These are phyloP conservation scores for Cystofilobasidium macerans DNA, from an alignment of 768 basidiomycete genomes.

Conservation along the genomic window DNA sequence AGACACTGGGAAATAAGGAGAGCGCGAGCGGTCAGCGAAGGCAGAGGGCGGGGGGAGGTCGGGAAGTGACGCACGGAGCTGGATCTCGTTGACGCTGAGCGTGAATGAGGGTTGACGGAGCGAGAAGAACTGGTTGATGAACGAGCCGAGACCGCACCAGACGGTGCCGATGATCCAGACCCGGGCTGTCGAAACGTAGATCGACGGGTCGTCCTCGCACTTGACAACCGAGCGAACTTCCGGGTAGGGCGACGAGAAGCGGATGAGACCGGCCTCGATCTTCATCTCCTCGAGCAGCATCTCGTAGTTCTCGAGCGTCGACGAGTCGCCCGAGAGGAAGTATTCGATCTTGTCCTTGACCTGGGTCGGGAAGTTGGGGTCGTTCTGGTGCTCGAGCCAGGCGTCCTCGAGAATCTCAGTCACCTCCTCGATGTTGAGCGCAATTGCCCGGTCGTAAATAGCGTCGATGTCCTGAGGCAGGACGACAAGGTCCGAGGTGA, in stretches of 20 bases:
- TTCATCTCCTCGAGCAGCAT: slow-evolving; percentile 24
- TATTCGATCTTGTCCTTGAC: slow-evolving; percentile 24
- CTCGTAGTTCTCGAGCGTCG: slow-evolving; percentile 22
- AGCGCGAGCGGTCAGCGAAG: background rate
- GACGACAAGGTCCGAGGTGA: slow-evolving; percentile 9
- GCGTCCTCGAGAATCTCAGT: slow-evolving; percentile 13
- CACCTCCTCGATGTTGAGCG: slow-evolving; percentile 1
- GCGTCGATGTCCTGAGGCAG: slow-evolving; percentile 8
- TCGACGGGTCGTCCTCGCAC: slow-evolving; percentile 52
- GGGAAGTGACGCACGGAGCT: background rate
- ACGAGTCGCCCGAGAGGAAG: slow-evolving; percentile 20
- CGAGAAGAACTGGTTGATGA: slow-evolving; percentile 34
- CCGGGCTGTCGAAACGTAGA: slow-evolving; percentile 45
- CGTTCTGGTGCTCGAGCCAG: slow-evolving; percentile 16
- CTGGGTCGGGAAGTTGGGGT: slow-evolving; percentile 14
- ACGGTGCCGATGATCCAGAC: slow-evolving; percentile 47
- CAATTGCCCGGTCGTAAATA: slow-evolving; percentile 12
- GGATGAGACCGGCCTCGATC: slow-evolving; percentile 34
- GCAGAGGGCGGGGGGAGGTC: background rate
- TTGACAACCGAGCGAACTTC: slow-evolving; percentile 61
- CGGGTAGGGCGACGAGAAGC: slow-evolving; percentile 29
- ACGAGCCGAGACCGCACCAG: slow-evolving; percentile 29
- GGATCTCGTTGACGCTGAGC: slow-evolving; percentile 24
- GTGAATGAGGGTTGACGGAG: slow-evolving; percentile 18
- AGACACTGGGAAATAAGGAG: slow-evolving; percentile 1